These are phyloP conservation scores for Radiomyces spectabilis DNA, from an alignment of 192 early-diverging fungal species.

Conservation along the genomic window DNA sequence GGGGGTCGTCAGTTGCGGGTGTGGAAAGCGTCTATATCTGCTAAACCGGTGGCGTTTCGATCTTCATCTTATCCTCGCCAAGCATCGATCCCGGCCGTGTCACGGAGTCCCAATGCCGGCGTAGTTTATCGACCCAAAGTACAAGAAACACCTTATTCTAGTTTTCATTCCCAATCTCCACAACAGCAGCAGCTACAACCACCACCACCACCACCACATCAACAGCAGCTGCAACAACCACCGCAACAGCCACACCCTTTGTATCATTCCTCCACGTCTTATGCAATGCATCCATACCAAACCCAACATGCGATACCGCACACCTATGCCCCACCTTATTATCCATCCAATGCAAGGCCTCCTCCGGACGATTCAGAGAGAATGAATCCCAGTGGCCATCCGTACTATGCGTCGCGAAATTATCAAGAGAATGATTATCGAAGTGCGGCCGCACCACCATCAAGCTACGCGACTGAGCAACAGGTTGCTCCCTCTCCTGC, in stretches of 20 bases:
- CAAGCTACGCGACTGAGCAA: no score
- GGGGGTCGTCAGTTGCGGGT: not conserved
- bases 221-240: not conserved
- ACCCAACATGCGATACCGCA: no score
- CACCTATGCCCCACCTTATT: no score
- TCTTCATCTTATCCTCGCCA: not conserved
- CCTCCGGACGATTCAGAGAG: no score
- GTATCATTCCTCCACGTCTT: no score
- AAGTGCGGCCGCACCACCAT: no score
- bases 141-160: not conserved
- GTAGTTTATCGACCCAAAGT: not conserved
- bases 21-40: not conserved
- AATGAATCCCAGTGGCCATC: no score
- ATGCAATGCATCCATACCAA: no score
- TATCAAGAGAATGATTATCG: no score
- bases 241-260: not conserved
- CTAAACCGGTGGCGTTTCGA: not conserved
- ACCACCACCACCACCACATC: not conserved
- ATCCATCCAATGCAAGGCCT: no score
- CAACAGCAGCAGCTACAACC: not conserved
- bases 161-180: not conserved
- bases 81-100: not conserved
- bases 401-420: no score
- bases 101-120: not conserved
- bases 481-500: no score